A percentile compares a stretch with the other conserved stretches of the same genome.
These are phyloP conservation scores for Alternaria consortialis DNA, from an alignment of 2,329 filamentous ascomycete species.

Conservation along the genomic window DNA sequence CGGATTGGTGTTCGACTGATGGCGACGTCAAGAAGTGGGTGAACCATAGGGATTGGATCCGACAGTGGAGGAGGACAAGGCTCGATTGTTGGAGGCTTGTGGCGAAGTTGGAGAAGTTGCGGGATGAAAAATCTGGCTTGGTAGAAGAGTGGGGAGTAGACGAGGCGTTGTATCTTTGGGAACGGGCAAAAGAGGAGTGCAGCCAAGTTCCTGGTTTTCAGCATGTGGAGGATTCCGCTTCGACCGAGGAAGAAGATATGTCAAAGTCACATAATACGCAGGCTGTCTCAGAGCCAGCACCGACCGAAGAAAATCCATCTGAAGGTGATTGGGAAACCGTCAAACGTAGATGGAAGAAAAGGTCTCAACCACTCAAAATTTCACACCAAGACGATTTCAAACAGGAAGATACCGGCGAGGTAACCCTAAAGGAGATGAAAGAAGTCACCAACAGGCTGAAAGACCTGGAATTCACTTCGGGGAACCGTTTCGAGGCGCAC, in stretches of 20 bases:
- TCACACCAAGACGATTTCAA: neutral
- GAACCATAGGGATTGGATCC: slow-evolving; percentile 1
- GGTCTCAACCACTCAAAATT: neutral
- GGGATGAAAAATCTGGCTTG: neutral
- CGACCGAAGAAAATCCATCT: neutral
- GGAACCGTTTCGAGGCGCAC: neutral
- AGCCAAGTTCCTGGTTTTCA: slow-evolving; percentile 10
- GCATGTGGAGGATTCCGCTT: neutral
- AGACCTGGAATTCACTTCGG: neutral
- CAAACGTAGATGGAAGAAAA: slow-evolving; percentile 1
- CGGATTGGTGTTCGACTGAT: neutral
- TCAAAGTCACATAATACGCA: neutral
- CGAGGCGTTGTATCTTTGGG: slow-evolving; percentile 17
- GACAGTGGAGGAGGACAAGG: slow-evolving; percentile 10
- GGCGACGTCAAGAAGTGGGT: neutral
- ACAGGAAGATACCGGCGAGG: neutral
- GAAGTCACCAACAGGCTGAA: neutral
- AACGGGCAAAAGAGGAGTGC: slow-evolving; percentile 11
- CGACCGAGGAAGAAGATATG: neutral
- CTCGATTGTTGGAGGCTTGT: slow-evolving; percentile 11
- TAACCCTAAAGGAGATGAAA: neutral
- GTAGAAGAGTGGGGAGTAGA: slow-evolving; percentile 6
- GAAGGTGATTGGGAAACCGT: slow-evolving; percentile 1
- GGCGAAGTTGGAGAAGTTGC: slow-evolving; percentile 14
- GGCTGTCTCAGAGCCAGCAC: neutral